Evolutionary conservation across 306 rosid species (phyloP), one percentile per base, ranked within the genome.

Genomic region (Mucuna pruriens): DNA sequence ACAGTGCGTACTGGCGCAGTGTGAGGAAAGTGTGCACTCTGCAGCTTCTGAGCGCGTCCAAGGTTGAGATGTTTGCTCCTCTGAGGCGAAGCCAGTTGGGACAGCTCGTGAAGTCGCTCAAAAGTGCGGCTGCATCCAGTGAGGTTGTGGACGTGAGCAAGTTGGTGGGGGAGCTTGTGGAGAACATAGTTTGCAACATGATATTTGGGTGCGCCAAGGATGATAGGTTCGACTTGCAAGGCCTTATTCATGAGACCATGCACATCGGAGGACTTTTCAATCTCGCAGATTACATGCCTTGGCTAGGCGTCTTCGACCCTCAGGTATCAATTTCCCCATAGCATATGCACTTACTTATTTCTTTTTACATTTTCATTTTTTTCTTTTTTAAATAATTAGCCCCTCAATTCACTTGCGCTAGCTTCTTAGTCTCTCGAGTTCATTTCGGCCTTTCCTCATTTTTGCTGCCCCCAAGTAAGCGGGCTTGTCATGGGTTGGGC

Each of bases 1-100:
- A 81, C 11, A 87, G 89, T 52, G 25, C 85, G 0, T 84, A 80
- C 6, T 80, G 82, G 88, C 90, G 88, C 57, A 71, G 51, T 44
- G 3, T 79, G 19, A 87, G 76, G 45, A 87, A 85, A 45, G 0
- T 85, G 10, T 79, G 83, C 34, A 76, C 61, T 1, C 2, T 64
- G 0, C 84, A 84, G 0, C 76, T 85, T 40, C 48, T 87, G 0
- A 34, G 61, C 67, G 9, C 68, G 1, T 74, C 78, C 57, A 84
- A 48, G 40, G 33, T 79, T n/a, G 81, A 66, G 25, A 46, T 61
- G 45, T 74, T 79, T 58, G 69, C 58, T 44, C 87, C 84, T 17
- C 1, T 58, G 45, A 74, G 87, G 81, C 66, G 61, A 25, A 63
- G 65, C 16, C 74, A 83, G 65, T 3, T 78, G 23, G 42, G 42